phyloP scores from a whole-genome alignment of 2,329 filamentous ascomycete species.

The Aphanocladium album region DNA sequence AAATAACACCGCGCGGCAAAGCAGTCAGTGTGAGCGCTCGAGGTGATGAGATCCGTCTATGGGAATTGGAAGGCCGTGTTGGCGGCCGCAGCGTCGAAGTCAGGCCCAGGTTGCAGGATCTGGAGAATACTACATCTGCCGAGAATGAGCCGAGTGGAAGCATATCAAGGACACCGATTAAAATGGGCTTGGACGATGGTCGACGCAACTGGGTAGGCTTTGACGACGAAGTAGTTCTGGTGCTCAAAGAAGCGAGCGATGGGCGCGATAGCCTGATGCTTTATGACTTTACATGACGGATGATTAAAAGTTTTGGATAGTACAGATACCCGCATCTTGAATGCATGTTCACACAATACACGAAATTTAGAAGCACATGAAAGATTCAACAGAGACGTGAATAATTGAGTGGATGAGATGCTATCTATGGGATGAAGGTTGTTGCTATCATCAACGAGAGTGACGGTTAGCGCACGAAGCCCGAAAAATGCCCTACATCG shows the following conservation, averaged over 20 bases:
- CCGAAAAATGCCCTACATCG: neutral
- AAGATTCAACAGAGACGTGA: neutral
- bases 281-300: slow-evolving; percentile 72
- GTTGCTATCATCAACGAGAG: too few relatives aligned
- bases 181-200: slow-evolving; percentile 15
- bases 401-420: too few relatives aligned
- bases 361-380: neutral
- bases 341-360: neutral
- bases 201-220: slow-evolving; percentile 72
- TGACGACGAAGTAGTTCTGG: slow-evolving; percentile 86
- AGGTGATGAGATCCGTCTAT: slow-evolving; percentile 77
- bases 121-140: slow-evolving; percentile 9
- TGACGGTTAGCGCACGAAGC: neutral
- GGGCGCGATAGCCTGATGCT: slow-evolving; percentile 72
- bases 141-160: slow-evolving; percentile 7
- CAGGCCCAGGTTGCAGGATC: slow-evolving; percentile 30
- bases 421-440: too few relatives aligned
- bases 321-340: slow-evolving; percentile 1
- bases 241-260: slow-evolving; percentile 65
- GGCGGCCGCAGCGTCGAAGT: slow-evolving; percentile 51
- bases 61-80: slow-evolving; percentile 76
- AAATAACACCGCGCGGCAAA: slow-evolving; percentile 79
- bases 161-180: neutral
- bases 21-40: slow-evolving; percentile 81
- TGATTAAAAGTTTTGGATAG: neutral